phyloP scores from a whole-genome alignment of 23 red algal genomes.

The Agarophyton chilense region DNA sequence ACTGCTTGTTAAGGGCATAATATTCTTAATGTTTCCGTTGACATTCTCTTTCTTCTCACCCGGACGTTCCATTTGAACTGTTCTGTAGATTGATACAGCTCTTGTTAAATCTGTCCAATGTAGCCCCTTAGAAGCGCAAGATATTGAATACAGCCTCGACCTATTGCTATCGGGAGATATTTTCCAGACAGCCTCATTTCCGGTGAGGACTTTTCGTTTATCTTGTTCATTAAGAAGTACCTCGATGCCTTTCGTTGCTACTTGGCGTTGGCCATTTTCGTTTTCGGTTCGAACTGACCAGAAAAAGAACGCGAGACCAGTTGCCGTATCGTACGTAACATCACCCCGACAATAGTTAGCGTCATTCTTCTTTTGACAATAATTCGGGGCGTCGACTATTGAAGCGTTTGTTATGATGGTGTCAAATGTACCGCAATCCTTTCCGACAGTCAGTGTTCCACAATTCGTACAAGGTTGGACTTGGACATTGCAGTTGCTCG shows the following conservation, averaged over 20 bases:
- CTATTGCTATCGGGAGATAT: neutral
- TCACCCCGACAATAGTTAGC: neutral
- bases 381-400: neutral
- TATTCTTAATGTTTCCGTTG: neutral
- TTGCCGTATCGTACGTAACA: constrained; percentile 30
- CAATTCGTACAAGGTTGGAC: neutral
- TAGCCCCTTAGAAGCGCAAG: neutral
- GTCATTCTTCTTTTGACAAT: neutral
- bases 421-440: constrained; percentile 10
- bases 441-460: constrained; percentile 1
- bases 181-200: neutral
- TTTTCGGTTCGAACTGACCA: neutral
- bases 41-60: constrained; percentile 9
- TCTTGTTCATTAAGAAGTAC: constrained; percentile 24
- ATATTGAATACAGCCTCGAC: constrained; percentile 8
- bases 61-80: constrained; percentile 26
- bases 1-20: neutral
- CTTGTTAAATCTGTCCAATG: constrained; percentile 29
- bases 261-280: neutral
- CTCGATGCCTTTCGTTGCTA: constrained; percentile 3
- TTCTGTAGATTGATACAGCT: constrained; percentile 23
- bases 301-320: constrained; percentile 34
- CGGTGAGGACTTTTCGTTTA: neutral
- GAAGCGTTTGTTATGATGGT: constrained; percentile 5
- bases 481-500: neutral